A percentile compares a stretch with the other conserved stretches of the same genome.
Conservation (phyloP, 805 yeast genomes). For the Wickerhamiella occidentalis region DNA sequence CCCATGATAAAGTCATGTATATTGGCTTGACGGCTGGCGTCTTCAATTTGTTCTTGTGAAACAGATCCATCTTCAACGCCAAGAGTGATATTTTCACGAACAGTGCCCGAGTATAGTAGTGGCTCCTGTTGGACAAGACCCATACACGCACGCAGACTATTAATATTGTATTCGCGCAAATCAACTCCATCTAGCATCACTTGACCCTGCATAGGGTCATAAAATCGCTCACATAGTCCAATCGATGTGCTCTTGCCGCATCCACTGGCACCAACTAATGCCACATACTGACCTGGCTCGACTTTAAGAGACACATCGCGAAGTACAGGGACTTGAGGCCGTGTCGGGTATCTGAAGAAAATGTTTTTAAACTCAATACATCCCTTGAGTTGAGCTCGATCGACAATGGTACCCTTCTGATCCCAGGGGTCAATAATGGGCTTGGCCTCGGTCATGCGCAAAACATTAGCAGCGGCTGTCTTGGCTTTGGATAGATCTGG, state of each 20-base stretch:
- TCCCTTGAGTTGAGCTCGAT: conserved; percentile 33
- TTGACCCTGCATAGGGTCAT: conserved; percentile 38
- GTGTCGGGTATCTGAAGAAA: conserved; percentile 51
- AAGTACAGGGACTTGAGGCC: conserved; percentile 41
- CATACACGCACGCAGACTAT: conserved; percentile 39
- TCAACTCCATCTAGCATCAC: conserved; percentile 42
- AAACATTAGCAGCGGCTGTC: conserved; percentile 28
- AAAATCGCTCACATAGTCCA: conserved; percentile 38
- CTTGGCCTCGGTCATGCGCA: conserved; percentile 25
- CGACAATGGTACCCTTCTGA: conserved; percentile 24
- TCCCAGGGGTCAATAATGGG: conserved; percentile 29
- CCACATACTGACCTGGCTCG: conserved; percentile 42
- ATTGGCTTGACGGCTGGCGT: conserved; percentile 42
- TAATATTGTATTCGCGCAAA: conserved; percentile 37
- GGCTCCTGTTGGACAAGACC: conserved; percentile 57
- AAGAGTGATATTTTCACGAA: conserved; percentile 43
- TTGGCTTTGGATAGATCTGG: conserved; percentile 36
- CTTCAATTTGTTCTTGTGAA: conserved; percentile 35
- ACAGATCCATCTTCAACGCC: conserved; percentile 31
- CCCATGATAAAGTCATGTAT: conserved; percentile 43
- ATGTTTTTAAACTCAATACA: conserved; percentile 44
- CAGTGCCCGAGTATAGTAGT: conserved; percentile 42
- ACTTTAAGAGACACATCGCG: conserved; percentile 39
- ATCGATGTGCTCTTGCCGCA: conserved; percentile 53
- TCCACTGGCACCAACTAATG: conserved; percentile 56